These are phyloP conservation scores for Yamadazyma trypodendri DNA, from an alignment of 1,139 yeast genomes.

Conservation along the genomic window DNA sequence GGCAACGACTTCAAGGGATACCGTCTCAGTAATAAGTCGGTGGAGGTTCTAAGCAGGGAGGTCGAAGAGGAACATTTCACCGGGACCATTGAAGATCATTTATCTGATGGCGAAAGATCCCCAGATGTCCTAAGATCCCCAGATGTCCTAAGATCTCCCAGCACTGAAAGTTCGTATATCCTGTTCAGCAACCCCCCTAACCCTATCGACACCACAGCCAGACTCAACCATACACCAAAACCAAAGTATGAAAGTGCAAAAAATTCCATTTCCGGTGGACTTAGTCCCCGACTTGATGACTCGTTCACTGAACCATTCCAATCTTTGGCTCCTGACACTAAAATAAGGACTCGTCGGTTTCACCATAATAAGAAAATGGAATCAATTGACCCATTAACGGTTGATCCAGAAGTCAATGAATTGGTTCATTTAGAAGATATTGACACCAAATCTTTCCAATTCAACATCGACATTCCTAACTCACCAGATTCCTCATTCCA, in stretches of 20 bases:
- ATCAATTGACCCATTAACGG: conserved; percentile 9
- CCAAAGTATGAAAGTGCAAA: conserved; percentile 3
- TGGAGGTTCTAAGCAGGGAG: too few relatives aligned
- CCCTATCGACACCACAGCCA: conserved; percentile 2
- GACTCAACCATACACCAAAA: conserved; percentile 2
- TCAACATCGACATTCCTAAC: conserved; percentile 12
- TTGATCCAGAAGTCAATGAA: conserved; percentile 14
- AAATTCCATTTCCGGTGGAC: neutral
- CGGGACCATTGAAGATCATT: conserved; percentile 6
- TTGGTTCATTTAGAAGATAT: conserved; percentile 14
- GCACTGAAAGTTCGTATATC: too few relatives aligned
- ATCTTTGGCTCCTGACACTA: conserved; percentile 8
- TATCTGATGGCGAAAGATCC: too few relatives aligned
- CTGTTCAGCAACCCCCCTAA: too few relatives aligned
- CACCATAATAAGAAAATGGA: conserved; percentile 3
- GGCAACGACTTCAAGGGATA: conserved; percentile 12
- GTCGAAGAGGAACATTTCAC: too few relatives aligned
- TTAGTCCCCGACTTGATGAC: conserved; percentile 1
- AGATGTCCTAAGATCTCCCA: too few relatives aligned
- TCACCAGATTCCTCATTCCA: conserved; percentile 10
- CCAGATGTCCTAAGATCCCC: too few relatives aligned
- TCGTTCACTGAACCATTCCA: conserved; percentile 5
- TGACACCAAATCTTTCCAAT: conserved; percentile 16
- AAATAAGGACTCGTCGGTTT: conserved; percentile 1
- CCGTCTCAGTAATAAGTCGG: conserved; percentile 12